Base-by-base conservation (phyloP, 140 eudicot species). In the Senecio squalidus region DNA sequence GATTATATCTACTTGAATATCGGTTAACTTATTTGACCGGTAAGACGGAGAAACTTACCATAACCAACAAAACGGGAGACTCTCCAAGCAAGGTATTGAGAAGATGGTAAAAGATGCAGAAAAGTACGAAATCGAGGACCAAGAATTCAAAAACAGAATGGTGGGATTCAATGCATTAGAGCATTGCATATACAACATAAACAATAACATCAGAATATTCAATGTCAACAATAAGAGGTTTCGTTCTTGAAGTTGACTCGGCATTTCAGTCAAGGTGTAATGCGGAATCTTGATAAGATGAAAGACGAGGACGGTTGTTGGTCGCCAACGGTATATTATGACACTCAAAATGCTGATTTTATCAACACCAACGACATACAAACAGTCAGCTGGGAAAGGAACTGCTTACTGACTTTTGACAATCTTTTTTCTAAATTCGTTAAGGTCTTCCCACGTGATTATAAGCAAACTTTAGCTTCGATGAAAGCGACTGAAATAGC, bases 371-470 rank as follows among this genome's bases (percentile, higher is more conserved):
- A 46, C 83, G 99, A 10, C 85, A 93, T 55, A 93, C 99, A 22
- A 76, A 76, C 83, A 93, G 99, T 70, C 82, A 88, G 66, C 77
- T 93, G 21, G 99, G 96, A 2, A 85, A 76, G 66, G 89, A 88
- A 49, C 87, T 93, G 23, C 96, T 93, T 51, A 82, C 83, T 0
- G 78, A 84, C 66, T 93, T n/a, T 93, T 54, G 96, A 84, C 31
- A 56, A 69, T 58, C 85, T 93, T 26, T 60, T 88, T 46, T 95
- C 96, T 4, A 88, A 78, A 50, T 93, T 93, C 61, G 31, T 93
- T 9, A 93, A 93, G 74, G 99, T 93, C 27, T 88, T 93, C 78
- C 99, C 99, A 0, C 74, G 95, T 41, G 99, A 93, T 66, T 93
- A 93, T 61, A 93, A 93, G 69, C 75, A 84, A 20, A 70, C 88